phyloP scores from a whole-genome alignment of 2,329 filamentous ascomycete species.

The Aspergillus ruber region DNA sequence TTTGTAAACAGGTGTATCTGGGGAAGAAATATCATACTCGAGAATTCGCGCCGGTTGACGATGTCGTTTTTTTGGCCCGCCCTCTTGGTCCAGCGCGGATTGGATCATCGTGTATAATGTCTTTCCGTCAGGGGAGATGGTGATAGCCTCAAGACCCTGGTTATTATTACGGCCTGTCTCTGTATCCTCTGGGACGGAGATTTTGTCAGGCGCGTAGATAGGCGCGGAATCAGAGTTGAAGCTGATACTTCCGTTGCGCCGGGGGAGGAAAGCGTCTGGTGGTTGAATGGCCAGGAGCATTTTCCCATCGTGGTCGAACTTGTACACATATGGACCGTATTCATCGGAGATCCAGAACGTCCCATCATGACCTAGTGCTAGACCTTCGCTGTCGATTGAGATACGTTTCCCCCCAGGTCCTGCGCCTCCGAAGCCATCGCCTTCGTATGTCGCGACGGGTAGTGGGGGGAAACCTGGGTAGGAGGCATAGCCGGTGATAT shows the following conservation, averaged over 20 bases:
- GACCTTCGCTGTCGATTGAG: constrained; percentile 59
- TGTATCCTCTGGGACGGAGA: constrained; percentile 51
- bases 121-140: constrained; percentile 56
- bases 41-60: constrained; percentile 57
- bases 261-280: constrained; percentile 58
- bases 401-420: constrained; percentile 56
- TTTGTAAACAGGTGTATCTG: constrained; percentile 39
- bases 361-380: constrained; percentile 55
- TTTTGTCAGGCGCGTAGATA: constrained; percentile 47
- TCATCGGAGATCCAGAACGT: constrained; percentile 66
- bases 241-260: constrained; percentile 54
- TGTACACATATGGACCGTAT: constrained; percentile 65
- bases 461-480: constrained; percentile 57
- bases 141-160: constrained; percentile 67
- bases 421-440: constrained; percentile 60
- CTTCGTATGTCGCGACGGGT: constrained; percentile 57
- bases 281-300: constrained; percentile 61
- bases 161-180: constrained; percentile 63
- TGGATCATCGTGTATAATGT: constrained; percentile 61
- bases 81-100: constrained; percentile 58
- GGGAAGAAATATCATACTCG: constrained; percentile 53
- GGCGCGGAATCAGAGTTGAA: constrained; percentile 62
- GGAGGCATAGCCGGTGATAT: constrained; percentile 46
- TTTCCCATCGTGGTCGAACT: constrained; percentile 52
- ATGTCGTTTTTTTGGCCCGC: constrained; percentile 49